Evolutionary conservation across 257 asterid species (phyloP).

Genomic region (Primulina eburnea): DNA sequence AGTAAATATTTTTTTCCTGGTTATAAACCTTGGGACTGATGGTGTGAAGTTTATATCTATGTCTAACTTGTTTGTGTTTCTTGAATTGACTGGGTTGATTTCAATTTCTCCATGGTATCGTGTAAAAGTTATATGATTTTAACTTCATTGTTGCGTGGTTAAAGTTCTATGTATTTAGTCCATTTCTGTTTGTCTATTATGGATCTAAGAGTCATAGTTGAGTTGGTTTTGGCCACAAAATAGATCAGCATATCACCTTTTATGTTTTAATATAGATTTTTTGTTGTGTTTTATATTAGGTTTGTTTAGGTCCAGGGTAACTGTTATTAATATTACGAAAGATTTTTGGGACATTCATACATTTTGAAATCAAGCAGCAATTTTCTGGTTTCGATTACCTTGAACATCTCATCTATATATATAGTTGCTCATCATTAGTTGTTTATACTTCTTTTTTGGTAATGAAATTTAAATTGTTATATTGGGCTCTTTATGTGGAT

Average conservation of each 20-base stretch:
- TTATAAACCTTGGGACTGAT: slow-evolving; percentile 19
- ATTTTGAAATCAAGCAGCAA: background rate
- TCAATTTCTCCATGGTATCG: background rate
- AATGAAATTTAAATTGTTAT: background rate
- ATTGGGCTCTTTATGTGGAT: background rate
- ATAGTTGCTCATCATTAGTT: background rate
- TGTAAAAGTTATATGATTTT: background rate
- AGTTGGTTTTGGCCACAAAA: background rate
- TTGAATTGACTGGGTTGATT: background rate
- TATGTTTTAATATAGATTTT: too few relatives aligned
- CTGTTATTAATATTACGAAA: background rate
- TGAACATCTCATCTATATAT: background rate
- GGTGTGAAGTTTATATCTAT: slow-evolving; percentile 1
- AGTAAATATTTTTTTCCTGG: slow-evolving; percentile 17
- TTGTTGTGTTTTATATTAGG: background rate
- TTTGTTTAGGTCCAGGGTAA: background rate
- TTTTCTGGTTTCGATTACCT: background rate
- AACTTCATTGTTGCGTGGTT: background rate
- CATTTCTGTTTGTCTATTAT: background rate
- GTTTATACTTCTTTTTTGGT: background rate
- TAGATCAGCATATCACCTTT: background rate
- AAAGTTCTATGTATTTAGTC: background rate
- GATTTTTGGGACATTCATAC: background rate
- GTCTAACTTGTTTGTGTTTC: background rate
- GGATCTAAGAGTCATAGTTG: background rate